phyloP scores from a whole-genome alignment of 78 protist genomes.

The slime mould (Dictyostelium discoideum) region DNA sequence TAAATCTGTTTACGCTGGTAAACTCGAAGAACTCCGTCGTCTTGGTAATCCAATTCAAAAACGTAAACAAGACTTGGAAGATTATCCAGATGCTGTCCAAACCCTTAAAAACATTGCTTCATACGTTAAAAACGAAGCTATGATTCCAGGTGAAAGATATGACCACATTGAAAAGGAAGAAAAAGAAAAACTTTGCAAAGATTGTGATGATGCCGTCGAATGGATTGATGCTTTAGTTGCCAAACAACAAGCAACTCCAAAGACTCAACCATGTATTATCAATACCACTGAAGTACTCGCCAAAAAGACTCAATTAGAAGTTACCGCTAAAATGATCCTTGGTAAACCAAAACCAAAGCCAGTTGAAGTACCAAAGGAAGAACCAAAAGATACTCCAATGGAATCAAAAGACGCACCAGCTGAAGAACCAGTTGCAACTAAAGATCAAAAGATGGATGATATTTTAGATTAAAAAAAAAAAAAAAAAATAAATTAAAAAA shows the following conservation, averaged over 20 bases:
- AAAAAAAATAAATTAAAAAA: neutral
- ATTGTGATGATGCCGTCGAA: constrained; percentile 36
- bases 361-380: constrained; percentile 21
- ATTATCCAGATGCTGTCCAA: constrained; percentile 26
- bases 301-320: constrained; percentile 30
- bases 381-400: neutral
- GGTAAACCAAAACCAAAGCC: constrained; percentile 77
- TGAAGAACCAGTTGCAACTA: neutral
- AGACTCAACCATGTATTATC: constrained; percentile 27
- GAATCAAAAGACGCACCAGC: neutral
- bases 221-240: constrained; percentile 31
- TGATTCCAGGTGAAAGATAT: constrained; percentile 44
- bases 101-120: constrained; percentile 12
- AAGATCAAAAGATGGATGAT: neutral
- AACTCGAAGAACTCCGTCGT: constrained; percentile 61
- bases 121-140: constrained; percentile 29
- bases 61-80: constrained; percentile 48
- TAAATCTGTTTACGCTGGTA: constrained; percentile 82
- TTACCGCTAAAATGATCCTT: constrained; percentile 36
- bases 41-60: constrained; percentile 74
- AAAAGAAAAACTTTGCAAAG: constrained; percentile 49
- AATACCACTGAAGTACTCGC: constrained; percentile 49
- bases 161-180: constrained; percentile 76
- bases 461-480: neutral
- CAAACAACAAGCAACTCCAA: constrained; percentile 61